A percentile compares a stretch with the other conserved stretches of the same genome.
phyloP scores from a whole-genome alignment of 352 stramenopile species.

The Phytophthora syringae region DNA sequence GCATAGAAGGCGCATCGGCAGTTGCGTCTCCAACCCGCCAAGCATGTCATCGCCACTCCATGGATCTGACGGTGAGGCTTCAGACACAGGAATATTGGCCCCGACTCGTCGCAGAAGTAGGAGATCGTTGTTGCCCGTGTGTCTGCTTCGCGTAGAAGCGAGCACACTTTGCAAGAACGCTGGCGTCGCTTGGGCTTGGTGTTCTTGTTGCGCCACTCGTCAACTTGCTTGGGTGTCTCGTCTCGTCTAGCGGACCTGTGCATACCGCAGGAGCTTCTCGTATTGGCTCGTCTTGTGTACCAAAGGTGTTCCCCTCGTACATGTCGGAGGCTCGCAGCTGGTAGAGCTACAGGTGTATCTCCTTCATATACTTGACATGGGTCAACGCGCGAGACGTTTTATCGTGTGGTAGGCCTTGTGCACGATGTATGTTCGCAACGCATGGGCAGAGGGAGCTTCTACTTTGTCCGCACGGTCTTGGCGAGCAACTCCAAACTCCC shows the following conservation, averaged over 20 bases:
- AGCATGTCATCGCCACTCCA: not conserved
- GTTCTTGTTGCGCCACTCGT: not conserved
- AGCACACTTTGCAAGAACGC: not conserved
- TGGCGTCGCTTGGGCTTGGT: not conserved
- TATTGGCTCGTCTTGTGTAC: not conserved
- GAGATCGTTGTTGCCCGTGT: not conserved
- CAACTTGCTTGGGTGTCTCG: not conserved
- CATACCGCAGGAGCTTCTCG: not conserved
- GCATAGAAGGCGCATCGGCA: not conserved
- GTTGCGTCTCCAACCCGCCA: not conserved
- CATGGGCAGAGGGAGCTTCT: constrained; percentile 4
- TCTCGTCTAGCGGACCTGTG: not conserved
- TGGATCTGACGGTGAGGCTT: not conserved
- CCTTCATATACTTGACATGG: constrained; percentile 19
- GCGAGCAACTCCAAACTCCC: not conserved
- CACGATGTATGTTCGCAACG: constrained; percentile 32
- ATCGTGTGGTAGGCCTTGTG: constrained; percentile 10
- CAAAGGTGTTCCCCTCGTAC: constrained; percentile 16
- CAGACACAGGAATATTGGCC: not conserved
- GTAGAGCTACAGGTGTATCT: constrained; percentile 6
- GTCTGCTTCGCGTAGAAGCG: not conserved
- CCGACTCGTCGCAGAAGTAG: not conserved
- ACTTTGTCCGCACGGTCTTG: not conserved
- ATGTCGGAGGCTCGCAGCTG: constrained; percentile 9
- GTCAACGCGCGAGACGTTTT: constrained; percentile 1